Evolutionary conservation across 495 filamentous ascomycete species (phyloP).

Genomic region (Hypoxylon subgilvum): DNA sequence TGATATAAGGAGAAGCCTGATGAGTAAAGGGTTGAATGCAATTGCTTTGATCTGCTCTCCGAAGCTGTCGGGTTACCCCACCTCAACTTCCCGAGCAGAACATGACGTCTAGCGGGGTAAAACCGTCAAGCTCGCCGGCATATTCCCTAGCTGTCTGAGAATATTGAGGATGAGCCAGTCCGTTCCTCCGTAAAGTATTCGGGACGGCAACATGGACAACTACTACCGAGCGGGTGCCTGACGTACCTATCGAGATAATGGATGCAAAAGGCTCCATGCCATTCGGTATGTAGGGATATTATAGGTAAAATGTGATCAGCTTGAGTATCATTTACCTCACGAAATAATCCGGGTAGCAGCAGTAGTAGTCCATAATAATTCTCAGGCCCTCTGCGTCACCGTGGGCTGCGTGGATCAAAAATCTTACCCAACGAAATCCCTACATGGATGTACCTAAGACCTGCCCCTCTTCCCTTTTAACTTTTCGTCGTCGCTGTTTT

Average conservation of each 20-base stretch:
- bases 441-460: too few relatives aligned
- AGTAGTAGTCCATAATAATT: conserved; percentile 27
- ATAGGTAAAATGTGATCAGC: too few relatives aligned
- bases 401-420: conserved; percentile 28
- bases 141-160: conserved; percentile 11
- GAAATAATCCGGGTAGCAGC: conserved; percentile 32
- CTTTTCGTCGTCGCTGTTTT: conserved; percentile 25
- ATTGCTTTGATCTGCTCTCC: not conserved
- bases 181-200: conserved; percentile 15
- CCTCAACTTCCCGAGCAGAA: conserved; percentile 14
- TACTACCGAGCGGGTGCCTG: too few relatives aligned
- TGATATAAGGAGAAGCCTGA: not conserved
- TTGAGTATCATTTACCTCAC: conserved; percentile 14
- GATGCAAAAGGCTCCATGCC: not conserved
- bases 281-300: too few relatives aligned
- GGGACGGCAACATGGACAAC: too few relatives aligned
- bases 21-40: conserved; percentile 2
- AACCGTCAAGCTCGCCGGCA: conserved; percentile 17
- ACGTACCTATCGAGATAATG: not conserved
- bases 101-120: conserved; percentile 19
- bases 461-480: conserved; percentile 17
- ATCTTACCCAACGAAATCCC: conserved; percentile 23
- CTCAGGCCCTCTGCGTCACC: conserved; percentile 35
- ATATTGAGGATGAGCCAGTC: not conserved
- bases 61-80: conserved; percentile 27